Base-by-base conservation (phyloP, 2,329 filamentous ascomycete genomes). In the Phyllosticta citriasiana region DNA sequence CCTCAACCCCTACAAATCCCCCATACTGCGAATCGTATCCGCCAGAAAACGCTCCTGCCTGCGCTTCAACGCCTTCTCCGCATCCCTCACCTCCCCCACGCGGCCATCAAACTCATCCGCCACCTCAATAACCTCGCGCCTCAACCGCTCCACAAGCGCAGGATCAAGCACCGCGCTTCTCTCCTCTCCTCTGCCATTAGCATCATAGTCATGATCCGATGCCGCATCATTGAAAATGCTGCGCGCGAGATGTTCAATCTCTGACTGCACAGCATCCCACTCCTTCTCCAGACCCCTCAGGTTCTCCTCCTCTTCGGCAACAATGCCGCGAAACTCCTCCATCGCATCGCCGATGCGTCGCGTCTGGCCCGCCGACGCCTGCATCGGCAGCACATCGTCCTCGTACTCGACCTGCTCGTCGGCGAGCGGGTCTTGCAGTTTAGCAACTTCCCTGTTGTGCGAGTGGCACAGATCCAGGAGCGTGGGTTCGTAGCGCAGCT, bases 231-330 rank as follows among this genome's bases (percentile, higher is more conserved):
- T 19, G 14, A 53, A 51, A 4, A 58, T 19, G n/a, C 6, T 33
- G 14, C 26, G 35, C 3, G 14, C 61, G 16, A 53, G 7, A 55
- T 2, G 61, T 60, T 52, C 70, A 61, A 73, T 70, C 63, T 73
- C 69, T 22, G 67, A 67, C 2, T 70, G 62, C 1, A 68, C 58
- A 0, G 24, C 35, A 56, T 70, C 67, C 71, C 72, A 74, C 30
- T 68, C 60, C 9, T 54, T 63, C 19, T 69, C 65, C 33, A 74
- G 52, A 9, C 54, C 57, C 10, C 61, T 53, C 4, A 73, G 59
- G 51, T 67, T 65, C 19, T 60, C 57, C 19, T 64, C 65, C n/a
- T 68, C 65, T 5, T 63, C 53, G 53, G 60, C 58, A n/a, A 72
- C 61, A 12, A 63, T 53, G 0, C 63, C 58, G n/a, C 64, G 63